Conservation (phyloP, 2,329 filamentous ascomycete genomes). For the Tolypocladium tundrense region DNA sequence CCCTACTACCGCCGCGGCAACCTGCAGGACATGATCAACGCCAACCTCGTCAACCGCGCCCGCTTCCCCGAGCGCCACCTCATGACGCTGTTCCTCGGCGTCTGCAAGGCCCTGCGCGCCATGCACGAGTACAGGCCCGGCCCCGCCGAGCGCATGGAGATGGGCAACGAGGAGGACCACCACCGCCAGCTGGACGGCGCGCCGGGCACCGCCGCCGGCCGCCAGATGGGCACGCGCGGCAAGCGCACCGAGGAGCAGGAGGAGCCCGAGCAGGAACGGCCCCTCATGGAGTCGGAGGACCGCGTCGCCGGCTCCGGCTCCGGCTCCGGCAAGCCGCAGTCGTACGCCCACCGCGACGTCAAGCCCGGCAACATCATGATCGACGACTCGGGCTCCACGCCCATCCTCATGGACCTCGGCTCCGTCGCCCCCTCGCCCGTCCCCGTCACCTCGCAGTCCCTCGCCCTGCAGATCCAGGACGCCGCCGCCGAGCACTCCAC, state of each 20-base stretch:
- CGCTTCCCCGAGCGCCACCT: slow-evolving; percentile 78
- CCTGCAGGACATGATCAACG: slow-evolving; percentile 96
- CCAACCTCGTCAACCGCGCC: slow-evolving; percentile 91
- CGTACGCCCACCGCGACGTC: slow-evolving; percentile 92
- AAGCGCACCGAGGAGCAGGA: slow-evolving; percentile 52
- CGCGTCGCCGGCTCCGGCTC: slow-evolving; percentile 35
- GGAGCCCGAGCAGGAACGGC: slow-evolving; percentile 66
- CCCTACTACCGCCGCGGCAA: slow-evolving; percentile 95
- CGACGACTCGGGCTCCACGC: slow-evolving; percentile 74
- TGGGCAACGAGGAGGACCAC: slow-evolving; percentile 32
- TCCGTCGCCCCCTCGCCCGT: slow-evolving; percentile 81
- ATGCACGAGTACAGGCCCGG: slow-evolving; percentile 75
- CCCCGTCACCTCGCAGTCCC: slow-evolving; percentile 78
- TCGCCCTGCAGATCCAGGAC: slow-evolving; percentile 88
- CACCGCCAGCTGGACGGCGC: not conserved
- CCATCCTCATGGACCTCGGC: slow-evolving; percentile 95
- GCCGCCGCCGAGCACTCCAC: slow-evolving; percentile 92
- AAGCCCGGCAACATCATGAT: slow-evolving; percentile 99
- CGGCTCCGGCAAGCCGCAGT: slow-evolving; percentile 56
- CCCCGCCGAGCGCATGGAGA: slow-evolving; percentile 40
- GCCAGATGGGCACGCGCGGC: slow-evolving; percentile 22
- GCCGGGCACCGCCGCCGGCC: slow-evolving; percentile 1
- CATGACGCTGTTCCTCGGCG: slow-evolving; percentile 84
- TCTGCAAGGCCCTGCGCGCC: slow-evolving; percentile 74
- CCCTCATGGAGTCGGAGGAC: slow-evolving; percentile 72